phyloP scores from a whole-genome alignment of 371 early-diverging fungal genomes.

The Mortierella sp. region DNA sequence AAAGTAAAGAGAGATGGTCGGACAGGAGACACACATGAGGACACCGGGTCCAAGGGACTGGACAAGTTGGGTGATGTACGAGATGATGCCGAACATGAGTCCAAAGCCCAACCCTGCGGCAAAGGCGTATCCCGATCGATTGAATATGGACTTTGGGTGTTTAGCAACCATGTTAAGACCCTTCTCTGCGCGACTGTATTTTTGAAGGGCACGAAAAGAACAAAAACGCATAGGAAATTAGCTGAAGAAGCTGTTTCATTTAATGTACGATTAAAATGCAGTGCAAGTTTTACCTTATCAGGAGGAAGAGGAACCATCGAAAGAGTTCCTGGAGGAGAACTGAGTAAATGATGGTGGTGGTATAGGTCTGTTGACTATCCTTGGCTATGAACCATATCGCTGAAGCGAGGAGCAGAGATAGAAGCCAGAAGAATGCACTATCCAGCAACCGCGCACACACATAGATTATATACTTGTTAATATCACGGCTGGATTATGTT shows the following conservation, averaged over 20 bases:
- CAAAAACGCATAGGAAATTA: no score
- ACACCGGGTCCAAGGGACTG: conserved; percentile 78
- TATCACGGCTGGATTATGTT: no score
- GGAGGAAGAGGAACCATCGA: conserved; percentile 69
- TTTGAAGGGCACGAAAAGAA: background rate
- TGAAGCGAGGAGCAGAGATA: conserved; percentile 75
- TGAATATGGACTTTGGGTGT: conserved; percentile 68
- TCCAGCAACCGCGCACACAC: background rate
- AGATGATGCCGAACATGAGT: conserved; percentile 72
- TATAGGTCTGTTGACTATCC: conserved; percentile 43
- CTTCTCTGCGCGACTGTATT: conserved; percentile 63
- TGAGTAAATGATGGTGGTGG: conserved; percentile 67
- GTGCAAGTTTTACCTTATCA: conserved; percentile 56
- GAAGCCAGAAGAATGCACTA: conserved; percentile 82
- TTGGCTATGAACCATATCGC: conserved; percentile 74
- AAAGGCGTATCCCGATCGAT: conserved; percentile 66
- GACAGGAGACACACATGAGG: conserved; percentile 75
- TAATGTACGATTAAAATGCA: background rate
- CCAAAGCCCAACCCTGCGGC: conserved; percentile 79
- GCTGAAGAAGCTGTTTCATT: no score
- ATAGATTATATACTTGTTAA: background rate
- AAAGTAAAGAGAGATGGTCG: conserved; percentile 68
- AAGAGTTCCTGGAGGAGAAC: conserved; percentile 75
- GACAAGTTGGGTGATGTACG: conserved; percentile 71
- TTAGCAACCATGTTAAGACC: conserved; percentile 68